Percentiles rank a stretch among this genome's conserved stretches.
Conservation (phyloP, 176 grass and related monocot genomes). For the Rhynchospora breviuscula region DNA sequence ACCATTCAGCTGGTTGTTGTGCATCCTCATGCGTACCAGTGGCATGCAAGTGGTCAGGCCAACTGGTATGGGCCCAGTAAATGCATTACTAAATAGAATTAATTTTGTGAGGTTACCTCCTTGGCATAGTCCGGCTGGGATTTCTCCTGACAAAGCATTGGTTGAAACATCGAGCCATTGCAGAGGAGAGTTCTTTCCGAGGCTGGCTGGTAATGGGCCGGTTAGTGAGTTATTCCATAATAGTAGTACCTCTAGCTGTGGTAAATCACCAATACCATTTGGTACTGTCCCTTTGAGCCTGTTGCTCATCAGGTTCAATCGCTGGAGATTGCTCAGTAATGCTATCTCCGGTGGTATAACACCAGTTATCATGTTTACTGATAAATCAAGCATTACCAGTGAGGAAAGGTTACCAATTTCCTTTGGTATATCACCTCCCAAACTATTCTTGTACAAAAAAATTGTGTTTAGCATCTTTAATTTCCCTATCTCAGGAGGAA, state of each 20-base stretch:
- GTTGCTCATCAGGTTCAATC: conserved; percentile 98
- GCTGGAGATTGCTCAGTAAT: conserved; percentile 54
- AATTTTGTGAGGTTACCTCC: conserved; percentile 82
- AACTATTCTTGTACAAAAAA: conserved; percentile 79
- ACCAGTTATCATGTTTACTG: conserved; percentile 69
- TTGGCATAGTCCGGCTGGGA: conserved; percentile 58
- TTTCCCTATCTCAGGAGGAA: conserved; percentile 60
- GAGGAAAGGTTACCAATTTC: conserved; percentile 64
- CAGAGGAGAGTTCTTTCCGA: conserved; percentile 55
- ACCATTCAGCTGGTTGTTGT: conserved; percentile 83
- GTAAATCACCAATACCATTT: conserved; percentile 54
- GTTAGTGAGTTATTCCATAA: conserved; percentile 98
- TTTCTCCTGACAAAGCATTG: conserved; percentile 66
- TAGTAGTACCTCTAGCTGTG: conserved; percentile 66
- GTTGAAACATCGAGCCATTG: conserved; percentile 91
- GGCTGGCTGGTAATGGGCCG: conserved; percentile 57
- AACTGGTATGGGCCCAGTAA: conserved; percentile 59
- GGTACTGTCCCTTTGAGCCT: conserved; percentile 72
- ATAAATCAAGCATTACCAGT: conserved; percentile 79
- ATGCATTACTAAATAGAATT: conserved; percentile 92
- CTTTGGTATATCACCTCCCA: conserved; percentile 64
- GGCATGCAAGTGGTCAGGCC: conserved; percentile 55
- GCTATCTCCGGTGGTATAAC: conserved; percentile 62
- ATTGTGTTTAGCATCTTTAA: conserved; percentile 51
- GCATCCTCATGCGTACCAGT: conserved; percentile 66